Base-by-base conservation (phyloP, 2,329 filamentous ascomycete species). In the Aspergillus sp. region DNA sequence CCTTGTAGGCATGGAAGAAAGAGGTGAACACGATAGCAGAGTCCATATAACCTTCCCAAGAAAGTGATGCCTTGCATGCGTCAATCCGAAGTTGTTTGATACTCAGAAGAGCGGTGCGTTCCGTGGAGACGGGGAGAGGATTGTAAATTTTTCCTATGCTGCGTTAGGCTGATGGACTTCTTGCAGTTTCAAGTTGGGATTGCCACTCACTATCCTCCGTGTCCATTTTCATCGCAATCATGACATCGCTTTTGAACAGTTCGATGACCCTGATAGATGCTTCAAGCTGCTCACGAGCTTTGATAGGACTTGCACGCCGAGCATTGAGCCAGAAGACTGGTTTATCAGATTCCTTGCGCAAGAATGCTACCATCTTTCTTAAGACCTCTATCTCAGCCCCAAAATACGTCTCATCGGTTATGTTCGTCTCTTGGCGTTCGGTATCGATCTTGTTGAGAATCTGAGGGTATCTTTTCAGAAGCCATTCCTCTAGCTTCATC, bases 401-500 rank as follows among this genome's bases (percentile, higher is more conserved):
- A 52, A 72, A 67, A 32, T 63, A 60, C 2, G 45, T 61, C 58
- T 70, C 64, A 3, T 70, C 66, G 0, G 47, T 51, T 9, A 62
- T 59, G 19, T 58, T 60, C 1, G 50, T 60, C 8, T 57, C 47
- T 32, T 5, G 51, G 15, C 55, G 61, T 9, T 38, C 23, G 38
- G 41, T 36, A 13, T 36, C 32, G 17, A 55, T 50, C 2, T 41
- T 39, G 10, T 55, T 21, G 25, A 23, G n/a, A 38, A 49, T 28
- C n/a, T 47, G 39, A 3, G 58, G 48, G 41, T 63, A 67, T 21
- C 57, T 76, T 56, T 81, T 79, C 62, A 87, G 84, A 51, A 86
- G 84, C 87, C 88, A 91, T 43, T 80, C 76, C 50, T 86, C 83
- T 52, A 91, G 77, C 56, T 89, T 85, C 5, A 79, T 74, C 71